Base-by-base conservation (phyloP, 2,329 filamentous ascomycete species). In the Apiospora saccharicola region DNA sequence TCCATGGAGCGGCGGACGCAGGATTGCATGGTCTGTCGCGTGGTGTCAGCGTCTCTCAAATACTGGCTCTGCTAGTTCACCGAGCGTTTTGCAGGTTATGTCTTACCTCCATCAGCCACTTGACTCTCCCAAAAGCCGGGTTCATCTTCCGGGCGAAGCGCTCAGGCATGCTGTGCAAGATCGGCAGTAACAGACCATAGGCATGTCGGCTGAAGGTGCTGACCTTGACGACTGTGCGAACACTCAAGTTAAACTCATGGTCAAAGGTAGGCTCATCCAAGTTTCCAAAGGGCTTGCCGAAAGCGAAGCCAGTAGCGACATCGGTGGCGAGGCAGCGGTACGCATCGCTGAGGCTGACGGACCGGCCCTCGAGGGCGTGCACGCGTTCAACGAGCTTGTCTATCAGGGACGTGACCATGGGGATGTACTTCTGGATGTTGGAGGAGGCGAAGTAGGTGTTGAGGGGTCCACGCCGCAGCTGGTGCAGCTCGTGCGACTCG, bases 61-160 rank as follows among this genome's bases (percentile, higher is more conserved):
- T 22, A n/a, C n/a, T n/a, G n/a, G n/a, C n/a, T n/a, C n/a, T n/a
- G n/a, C n/a, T n/a, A n/a, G n/a, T n/a, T n/a, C n/a, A n/a, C n/a
- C n/a, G n/a, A n/a, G n/a, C n/a, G n/a, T n/a, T n/a, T n/a, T n/a
- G n/a, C n/a, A n/a, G n/a, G n/a, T n/a, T n/a, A n/a, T n/a, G n/a
- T n/a, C 76, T 74, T 70, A 77, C 76, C 67, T 75, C 75, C 69
- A 67, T 76, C 76, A 78, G 75, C 76, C 75, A 77, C 73, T 74
- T 76, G n/a, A 78, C 74, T 13, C 76, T 67, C 4, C 74, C 73
- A 61, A 78, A 78, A 1, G 76, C 75, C 0, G 75, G 76, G 30
- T 76, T 77, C 73, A 77, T 73, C 71, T 71, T 75, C 67, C 57
- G 72, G 22, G 75, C 74, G 22, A 76, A 57, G 67, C 72, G 72